Percentiles rank a stretch among this genome's conserved stretches.
These are phyloP conservation scores for Coleophoma cylindrospora DNA, from an alignment of 2,329 filamentous ascomycete genomes.

Conservation along the genomic window DNA sequence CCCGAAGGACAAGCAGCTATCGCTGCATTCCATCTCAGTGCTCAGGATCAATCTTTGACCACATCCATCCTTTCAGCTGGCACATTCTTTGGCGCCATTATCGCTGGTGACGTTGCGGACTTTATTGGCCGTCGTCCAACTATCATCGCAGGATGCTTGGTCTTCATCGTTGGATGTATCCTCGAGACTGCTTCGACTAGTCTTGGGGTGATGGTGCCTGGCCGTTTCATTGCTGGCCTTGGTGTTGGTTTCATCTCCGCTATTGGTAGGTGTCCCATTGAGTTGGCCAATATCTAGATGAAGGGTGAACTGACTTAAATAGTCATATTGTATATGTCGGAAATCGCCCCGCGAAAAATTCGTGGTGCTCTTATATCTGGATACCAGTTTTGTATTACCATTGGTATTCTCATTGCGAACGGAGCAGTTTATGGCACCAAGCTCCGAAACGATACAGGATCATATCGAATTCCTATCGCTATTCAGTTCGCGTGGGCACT, in stretches of 20 bases:
- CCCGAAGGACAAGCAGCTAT: too few species aligned
- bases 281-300: too few species aligned
- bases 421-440: slow-evolving; percentile 44
- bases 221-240: slow-evolving; percentile 60
- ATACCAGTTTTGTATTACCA: slow-evolving; percentile 68
- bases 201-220: slow-evolving; percentile 43
- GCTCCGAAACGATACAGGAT: slow-evolving; percentile 29
- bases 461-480: slow-evolving; percentile 59
- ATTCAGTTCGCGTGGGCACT: slow-evolving; percentile 46
- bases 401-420: slow-evolving; percentile 55
- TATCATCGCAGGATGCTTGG: slow-evolving; percentile 43
- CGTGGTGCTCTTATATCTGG: slow-evolving; percentile 50
- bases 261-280: slow-evolving; percentile 30
- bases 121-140: slow-evolving; percentile 54
- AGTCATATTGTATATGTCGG: slow-evolving; percentile 58
- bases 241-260: slow-evolving; percentile 60
- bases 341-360: slow-evolving; percentile 55
- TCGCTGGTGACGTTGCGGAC: slow-evolving; percentile 65
- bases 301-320: too few species aligned
- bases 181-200: slow-evolving; percentile 50
- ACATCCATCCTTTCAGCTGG: slow-evolving; percentile 64
- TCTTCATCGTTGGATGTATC: slow-evolving; percentile 59
- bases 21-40: too few species aligned
- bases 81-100: slow-evolving; percentile 74
- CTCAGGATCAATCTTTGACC: slow-evolving; percentile 34